Evolutionary conservation across 495 filamentous ascomycete genomes (phyloP).

Genomic region (Chaetomidium leptoderma): DNA sequence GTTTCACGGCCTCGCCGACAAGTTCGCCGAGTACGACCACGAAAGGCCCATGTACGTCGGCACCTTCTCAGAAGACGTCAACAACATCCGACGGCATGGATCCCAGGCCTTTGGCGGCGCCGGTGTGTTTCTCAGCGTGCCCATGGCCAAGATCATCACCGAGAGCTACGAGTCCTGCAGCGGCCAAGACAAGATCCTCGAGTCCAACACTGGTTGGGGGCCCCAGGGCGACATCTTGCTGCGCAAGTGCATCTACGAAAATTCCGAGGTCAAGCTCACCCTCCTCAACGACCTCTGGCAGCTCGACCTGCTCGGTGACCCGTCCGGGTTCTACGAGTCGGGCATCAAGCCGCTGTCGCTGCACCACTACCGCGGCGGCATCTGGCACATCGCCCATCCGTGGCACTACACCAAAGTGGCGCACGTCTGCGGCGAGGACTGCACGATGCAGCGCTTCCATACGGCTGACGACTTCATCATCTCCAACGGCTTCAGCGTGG

Average conservation of each 20-base stretch:
- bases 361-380: slow-evolving; percentile 60
- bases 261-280: slow-evolving; percentile 56
- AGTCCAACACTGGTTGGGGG: slow-evolving; percentile 52
- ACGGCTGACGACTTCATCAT: slow-evolving; percentile 61
- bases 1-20: slow-evolving; percentile 54
- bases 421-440: slow-evolving; percentile 59
- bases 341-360: slow-evolving; percentile 60
- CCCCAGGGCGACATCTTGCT: slow-evolving; percentile 62
- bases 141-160: slow-evolving; percentile 56
- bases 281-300: slow-evolving; percentile 61
- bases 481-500: slow-evolving; percentile 62
- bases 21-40: slow-evolving; percentile 49
- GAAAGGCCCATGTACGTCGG: slow-evolving; percentile 60
- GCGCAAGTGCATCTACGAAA: slow-evolving; percentile 62
- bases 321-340: slow-evolving; percentile 64
- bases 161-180: slow-evolving; percentile 54
- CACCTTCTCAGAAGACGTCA: slow-evolving; percentile 63
- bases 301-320: slow-evolving; percentile 62
- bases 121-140: slow-evolving; percentile 64
- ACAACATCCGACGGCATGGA: slow-evolving; percentile 63
- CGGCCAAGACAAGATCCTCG: slow-evolving; percentile 46
- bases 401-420: slow-evolving; percentile 63
- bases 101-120: slow-evolving; percentile 69
- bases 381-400: slow-evolving; percentile 50
- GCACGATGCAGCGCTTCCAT: slow-evolving; percentile 61